Evolutionary conservation across 352 stramenopile species (phyloP).

Genomic region (Phytopythium boreale): DNA sequence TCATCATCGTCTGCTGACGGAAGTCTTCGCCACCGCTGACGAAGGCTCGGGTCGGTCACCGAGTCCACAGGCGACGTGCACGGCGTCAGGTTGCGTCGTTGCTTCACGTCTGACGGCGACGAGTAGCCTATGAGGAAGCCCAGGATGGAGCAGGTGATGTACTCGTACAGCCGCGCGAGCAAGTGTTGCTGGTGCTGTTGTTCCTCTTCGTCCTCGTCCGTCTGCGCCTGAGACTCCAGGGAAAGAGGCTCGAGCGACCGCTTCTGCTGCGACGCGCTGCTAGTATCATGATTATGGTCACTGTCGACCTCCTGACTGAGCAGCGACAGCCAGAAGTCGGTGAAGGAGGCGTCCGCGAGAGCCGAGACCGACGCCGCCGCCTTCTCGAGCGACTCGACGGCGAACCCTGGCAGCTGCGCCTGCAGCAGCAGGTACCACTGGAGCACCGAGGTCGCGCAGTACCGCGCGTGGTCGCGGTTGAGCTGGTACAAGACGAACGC

Average conservation of each 20-base stretch:
- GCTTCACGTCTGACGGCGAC: conserved; percentile 7
- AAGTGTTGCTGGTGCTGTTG: conserved; percentile 32
- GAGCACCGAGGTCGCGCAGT: conserved; percentile 54
- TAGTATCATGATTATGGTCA: not conserved
- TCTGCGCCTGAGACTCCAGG: not conserved
- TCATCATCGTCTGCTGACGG: conserved; percentile 11
- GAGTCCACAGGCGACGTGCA: conserved; percentile 57
- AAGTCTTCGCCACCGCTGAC: conserved; percentile 9
- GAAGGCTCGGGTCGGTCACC: conserved; percentile 26
- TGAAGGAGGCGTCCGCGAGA: conserved; percentile 63
- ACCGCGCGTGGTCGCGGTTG: conserved; percentile 45
- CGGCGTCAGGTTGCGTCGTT: conserved; percentile 54
- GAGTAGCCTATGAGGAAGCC: conserved; percentile 33
- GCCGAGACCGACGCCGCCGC: conserved; percentile 55
- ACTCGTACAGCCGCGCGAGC: conserved; percentile 45
- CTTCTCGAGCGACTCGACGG: conserved; percentile 47
- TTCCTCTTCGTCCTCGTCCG: conserved; percentile 1
- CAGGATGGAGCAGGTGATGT: conserved; percentile 44
- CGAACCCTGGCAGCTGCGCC: conserved; percentile 41
- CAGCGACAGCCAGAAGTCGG: conserved; percentile 62
- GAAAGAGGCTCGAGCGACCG: not conserved
- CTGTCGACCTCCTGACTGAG: conserved; percentile 36
- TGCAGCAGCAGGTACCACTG: conserved; percentile 67
- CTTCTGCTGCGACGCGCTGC: not conserved
- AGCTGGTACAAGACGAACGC: conserved; percentile 71